Evolutionary conservation across 441 rosid species (phyloP), one percentile per base, ranked within the genome.

Genomic region (Syzygium syzygioides): DNA sequence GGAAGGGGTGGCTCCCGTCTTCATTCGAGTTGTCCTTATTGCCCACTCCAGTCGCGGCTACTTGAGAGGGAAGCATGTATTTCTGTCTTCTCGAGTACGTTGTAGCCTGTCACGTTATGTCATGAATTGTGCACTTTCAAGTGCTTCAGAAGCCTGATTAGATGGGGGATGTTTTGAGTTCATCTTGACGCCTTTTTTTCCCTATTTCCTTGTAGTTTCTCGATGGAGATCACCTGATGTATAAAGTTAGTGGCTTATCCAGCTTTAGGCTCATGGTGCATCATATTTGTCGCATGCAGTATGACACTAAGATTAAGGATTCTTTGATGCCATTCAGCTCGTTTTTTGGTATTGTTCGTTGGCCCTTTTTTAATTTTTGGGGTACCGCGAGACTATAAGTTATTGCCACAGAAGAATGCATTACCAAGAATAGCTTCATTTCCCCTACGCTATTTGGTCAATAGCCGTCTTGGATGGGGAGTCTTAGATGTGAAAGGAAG

Each of bases 1-100:
- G 91, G 89, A 94, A 93, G 88, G 99, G 97, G 19, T 98, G 99
- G 99, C 96, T 98, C 86, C 90, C 94, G n/a, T 88, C 95, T 6
- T 91, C 91, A 87, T 96, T 95, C 32, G 95, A 92, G 64, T 55
- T 93, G 87, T 34, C 53, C 23, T 45, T 71, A 5, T 60, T 71
- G 41, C 53, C 83, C 7, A 48, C 87, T 50, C 23, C 30, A 86
- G 85, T 37, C 11, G 84, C 9, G 41, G 79, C 66, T 53, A 34
- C 90, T 85, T 88, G 90, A 88, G 90, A 45, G 53, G 18, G 68
- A 71, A 54, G 14, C 32, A 26, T 52, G 9, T 60, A 30, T 34
- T n/a, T 84, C 28, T 85, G 28, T 85, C 52, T 55, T 15, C 86
- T 48, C 34, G 56, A 14, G 86, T 55, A 53, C 55, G 86, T 54